phyloP scores from a whole-genome alignment of 1,284 basidiomycete species.

The Vanrija pseudolonga region DNA sequence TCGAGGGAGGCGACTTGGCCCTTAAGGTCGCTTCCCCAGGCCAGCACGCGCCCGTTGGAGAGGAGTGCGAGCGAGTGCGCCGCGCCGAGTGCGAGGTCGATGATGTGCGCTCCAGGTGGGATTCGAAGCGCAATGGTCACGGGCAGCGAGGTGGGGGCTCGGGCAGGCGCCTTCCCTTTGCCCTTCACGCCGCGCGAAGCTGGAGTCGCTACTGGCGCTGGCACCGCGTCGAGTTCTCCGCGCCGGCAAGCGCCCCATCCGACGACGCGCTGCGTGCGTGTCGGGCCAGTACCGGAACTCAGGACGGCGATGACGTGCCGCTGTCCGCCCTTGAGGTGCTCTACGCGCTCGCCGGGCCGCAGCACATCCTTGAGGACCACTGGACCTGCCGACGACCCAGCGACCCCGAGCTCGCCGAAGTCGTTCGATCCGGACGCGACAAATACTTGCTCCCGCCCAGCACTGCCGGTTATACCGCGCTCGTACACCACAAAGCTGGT shows the following conservation, averaged over 20 bases:
- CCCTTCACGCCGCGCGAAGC: constrained; percentile 14
- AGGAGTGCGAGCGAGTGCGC: constrained; percentile 66
- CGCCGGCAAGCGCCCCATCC: constrained; percentile 83
- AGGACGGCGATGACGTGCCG: constrained; percentile 64
- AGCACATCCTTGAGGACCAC: constrained; percentile 27
- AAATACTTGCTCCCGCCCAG: constrained; percentile 56
- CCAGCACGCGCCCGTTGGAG: constrained; percentile 53
- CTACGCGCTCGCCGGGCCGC: constrained; percentile 26
- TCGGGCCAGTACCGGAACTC: not conserved
- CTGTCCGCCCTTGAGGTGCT: constrained; percentile 60
- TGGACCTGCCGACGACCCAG: constrained; percentile 49
- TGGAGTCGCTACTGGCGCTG: constrained; percentile 1
- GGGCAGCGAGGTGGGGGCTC: constrained; percentile 17
- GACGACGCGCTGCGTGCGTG: constrained; percentile 49
- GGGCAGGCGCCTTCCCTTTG: constrained; percentile 25
- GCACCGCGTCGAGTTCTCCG: constrained; percentile 53
- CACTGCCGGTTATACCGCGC: constrained; percentile 6
- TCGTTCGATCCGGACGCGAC: constrained; percentile 77
- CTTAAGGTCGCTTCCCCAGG: constrained; percentile 66
- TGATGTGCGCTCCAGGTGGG: constrained; percentile 8
- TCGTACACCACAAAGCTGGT: constrained; percentile 63
- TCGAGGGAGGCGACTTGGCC: constrained; percentile 58
- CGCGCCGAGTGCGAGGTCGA: constrained; percentile 58
- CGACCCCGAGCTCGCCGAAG: constrained; percentile 67
- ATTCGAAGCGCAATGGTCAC: constrained; percentile 22